Base-by-base conservation (phyloP, 805 yeast species). In the Jamesozyma rosinii region DNA sequence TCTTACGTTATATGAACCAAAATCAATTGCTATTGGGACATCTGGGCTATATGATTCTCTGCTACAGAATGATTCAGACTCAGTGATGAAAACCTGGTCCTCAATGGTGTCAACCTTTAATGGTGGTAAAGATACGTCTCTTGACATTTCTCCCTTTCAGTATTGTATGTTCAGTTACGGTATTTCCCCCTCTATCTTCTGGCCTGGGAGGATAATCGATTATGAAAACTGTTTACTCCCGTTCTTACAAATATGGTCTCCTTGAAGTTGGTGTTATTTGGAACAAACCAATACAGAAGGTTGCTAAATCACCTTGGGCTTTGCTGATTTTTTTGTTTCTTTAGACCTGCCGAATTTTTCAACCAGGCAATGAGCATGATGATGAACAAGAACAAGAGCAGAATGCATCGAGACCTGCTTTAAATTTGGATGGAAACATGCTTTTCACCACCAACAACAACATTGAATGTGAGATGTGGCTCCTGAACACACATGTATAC, bases 1-100 rank as follows among this genome's bases (percentile, higher is more conserved):
- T 52, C 83, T 71, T 35, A 78, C 64, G 21, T 67, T 59, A 37
- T 76, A 70, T 6, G 86, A 66, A 1, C 97, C 98, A 43, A 92
- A 69, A 64, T 92, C 99, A 9, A 92, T 69, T 13, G 90, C 95
- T 42, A 92, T 83, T 2, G 98, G 97, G 1, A 72, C 70, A 9
- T 33, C 41, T 14, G 46, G 19, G 2, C 76, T 44, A 27, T 64
- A 58, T 27, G 49, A 44, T 33, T 52, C 49, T 18, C 58, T 52
- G 47, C 53, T 57, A 41, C 59, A 57, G 34, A 62, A 58, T 5
- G 50, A 41, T 47, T 62, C 66, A 21, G 67, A 59, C n/a, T 48
- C 44, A 38, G 58, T 58, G 30, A 59, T 51, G 48, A 65, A 37
- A 15, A 55, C 57, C 9, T 57, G 57, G 18, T 61, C 67, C 41